Base-by-base conservation (phyloP, 768 basidiomycete genomes). In the Galerina sulciceps region DNA sequence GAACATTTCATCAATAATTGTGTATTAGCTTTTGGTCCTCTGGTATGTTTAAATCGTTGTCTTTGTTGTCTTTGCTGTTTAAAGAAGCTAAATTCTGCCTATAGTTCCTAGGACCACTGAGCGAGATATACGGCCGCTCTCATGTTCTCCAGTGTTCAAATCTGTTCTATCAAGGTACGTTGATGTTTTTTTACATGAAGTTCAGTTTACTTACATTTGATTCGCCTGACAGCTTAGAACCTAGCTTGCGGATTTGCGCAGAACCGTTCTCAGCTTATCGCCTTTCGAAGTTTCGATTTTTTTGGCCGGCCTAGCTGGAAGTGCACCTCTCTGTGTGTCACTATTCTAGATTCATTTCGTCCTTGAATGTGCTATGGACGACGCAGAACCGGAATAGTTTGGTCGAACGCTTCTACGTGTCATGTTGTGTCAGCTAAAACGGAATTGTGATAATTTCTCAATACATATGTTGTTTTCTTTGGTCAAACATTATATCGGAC, bases 241-340 rank as follows among this genome's bases (percentile, higher is more conserved):
- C 65, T 85, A 15, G 86, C 69, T 6, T 88, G 86, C 62, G 85
- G 86, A 0, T 91, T 90, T 57, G 84, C 89, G 0, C 79, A 80
- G 53, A 87, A 76, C 50, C 77, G 79, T 55, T 73, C 71, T 0
- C 82, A 90, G 62, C 72, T 91, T 11, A 82, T 90, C 49, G 85
- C 76, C 0, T 91, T 91, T 64, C 82, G 90, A 17, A n/a, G n/a
- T n/a, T n/a, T n/a, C n/a, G n/a, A n/a, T n/a, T n/a, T 84, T 92
- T 61, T 71, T 91, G 2, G 73, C 89, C 1, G 90, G 90, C 1
- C 57, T 92, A 1, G 91, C 90, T 23, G 91, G 90, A 0, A 86
- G 87, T 53, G 90, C 89, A 0, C 87, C 90, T 6, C 73, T 90
- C 1, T 71, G 83, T 90, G 61, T n/a, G 76, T 2, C 79, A 31